Conservation (phyloP, 805 yeast genomes). For the Candida nanaspora region DNA sequence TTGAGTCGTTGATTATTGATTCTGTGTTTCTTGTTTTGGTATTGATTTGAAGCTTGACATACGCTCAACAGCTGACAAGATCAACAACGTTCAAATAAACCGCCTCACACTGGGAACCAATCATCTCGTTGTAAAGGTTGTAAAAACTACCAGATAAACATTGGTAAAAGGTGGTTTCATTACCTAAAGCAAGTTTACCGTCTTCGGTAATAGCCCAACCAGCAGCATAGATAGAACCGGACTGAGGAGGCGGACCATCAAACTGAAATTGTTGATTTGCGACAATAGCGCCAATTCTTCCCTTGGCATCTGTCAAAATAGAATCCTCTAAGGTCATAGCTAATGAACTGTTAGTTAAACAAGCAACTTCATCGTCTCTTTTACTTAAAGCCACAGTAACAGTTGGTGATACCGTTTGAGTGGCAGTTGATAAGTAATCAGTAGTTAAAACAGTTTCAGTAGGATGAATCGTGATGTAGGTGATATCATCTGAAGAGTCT, state of each 20-base stretch:
- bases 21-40: too few species aligned
- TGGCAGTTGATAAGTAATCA: conserved; percentile 5
- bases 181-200: conserved; percentile 61
- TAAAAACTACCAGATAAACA: conserved; percentile 72
- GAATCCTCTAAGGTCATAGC: conserved; percentile 46
- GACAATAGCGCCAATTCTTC: conserved; percentile 73
- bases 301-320: conserved; percentile 48
- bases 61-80: conserved; percentile 45
- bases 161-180: conserved; percentile 56
- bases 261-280: conserved; percentile 78
- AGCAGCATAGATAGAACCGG: conserved; percentile 60
- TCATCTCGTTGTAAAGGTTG: conserved; percentile 63
- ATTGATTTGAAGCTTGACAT: too few species aligned
- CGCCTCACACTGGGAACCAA: conserved; percentile 56
- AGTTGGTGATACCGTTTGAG: conserved; percentile 22
- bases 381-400: conserved; percentile 17
- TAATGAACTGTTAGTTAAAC: conserved; percentile 43
- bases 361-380: conserved; percentile 14
- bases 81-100: conserved; percentile 56
- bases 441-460: conserved; percentile 7
- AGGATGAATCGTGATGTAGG: conserved; percentile 8
- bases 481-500: conserved; percentile 8
- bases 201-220: conserved; percentile 53
- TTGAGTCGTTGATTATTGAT: too few species aligned
- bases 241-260: conserved; percentile 80